These are phyloP conservation scores for Aspergillus amoenus DNA, from an alignment of 2,329 filamentous ascomycete species.

Conservation along the genomic window DNA sequence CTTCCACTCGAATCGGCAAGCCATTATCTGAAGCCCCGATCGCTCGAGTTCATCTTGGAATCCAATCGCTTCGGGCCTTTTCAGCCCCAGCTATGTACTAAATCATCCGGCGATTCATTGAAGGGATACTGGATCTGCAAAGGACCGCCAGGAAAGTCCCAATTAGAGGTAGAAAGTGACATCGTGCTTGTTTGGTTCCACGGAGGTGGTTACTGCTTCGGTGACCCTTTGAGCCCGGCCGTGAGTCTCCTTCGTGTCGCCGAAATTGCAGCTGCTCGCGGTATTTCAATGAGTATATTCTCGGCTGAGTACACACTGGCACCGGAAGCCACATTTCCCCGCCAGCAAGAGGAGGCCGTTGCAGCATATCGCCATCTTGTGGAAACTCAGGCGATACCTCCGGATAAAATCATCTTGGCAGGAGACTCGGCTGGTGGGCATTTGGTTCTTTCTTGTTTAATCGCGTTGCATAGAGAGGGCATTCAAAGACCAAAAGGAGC, in stretches of 20 bases:
- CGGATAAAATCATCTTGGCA: background rate
- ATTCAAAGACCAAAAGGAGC: background rate
- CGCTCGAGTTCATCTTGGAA: background rate
- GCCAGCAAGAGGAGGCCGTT: slow-evolving; percentile 1
- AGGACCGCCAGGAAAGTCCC: background rate
- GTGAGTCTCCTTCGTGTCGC: background rate
- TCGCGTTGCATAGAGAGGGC: background rate
- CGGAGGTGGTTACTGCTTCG: slow-evolving; percentile 1
- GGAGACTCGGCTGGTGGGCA: background rate
- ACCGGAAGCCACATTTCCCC: background rate
- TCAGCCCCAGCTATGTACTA: background rate
- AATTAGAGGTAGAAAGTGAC: background rate
- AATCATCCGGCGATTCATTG: background rate
- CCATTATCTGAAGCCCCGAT: background rate
- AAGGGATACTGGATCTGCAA: slow-evolving; percentile 3
- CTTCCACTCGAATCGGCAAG: background rate
- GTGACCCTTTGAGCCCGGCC: background rate
- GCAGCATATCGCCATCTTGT: slow-evolving; percentile 1
- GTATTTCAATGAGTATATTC: background rate
- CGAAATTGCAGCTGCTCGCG: background rate
- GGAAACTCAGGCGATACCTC: background rate
- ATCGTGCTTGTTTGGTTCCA: slow-evolving; percentile 1
- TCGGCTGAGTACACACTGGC: background rate
- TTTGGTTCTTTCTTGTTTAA: background rate
- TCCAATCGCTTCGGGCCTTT: background rate